These are phyloP conservation scores for Saccharum hybrid DNA, from an alignment of 202 grass and related monocot genomes.

Conservation along the genomic window DNA sequence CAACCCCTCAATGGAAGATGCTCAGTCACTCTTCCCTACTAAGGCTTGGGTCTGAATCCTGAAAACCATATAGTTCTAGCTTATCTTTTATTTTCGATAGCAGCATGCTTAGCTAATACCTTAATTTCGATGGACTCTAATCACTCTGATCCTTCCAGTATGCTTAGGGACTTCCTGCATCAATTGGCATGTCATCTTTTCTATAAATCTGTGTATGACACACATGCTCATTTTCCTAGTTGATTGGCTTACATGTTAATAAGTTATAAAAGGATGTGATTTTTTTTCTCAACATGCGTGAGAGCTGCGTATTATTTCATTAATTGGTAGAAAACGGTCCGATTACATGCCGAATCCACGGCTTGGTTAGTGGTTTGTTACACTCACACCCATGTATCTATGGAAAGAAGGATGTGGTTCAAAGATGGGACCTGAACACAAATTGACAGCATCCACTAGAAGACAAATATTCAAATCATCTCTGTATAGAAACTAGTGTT, in stretches of 20 bases:
- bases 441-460: conserved; percentile 33
- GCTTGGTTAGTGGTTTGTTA: not conserved
- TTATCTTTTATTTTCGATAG: conserved; percentile 23
- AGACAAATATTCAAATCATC: conserved; percentile 20
- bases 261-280: not conserved
- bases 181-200: not conserved
- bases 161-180: conserved; percentile 7
- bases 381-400: not conserved
- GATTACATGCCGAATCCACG: not conserved
- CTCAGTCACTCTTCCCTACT: conserved; percentile 9
- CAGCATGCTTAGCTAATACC: conserved; percentile 11
- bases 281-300: not conserved
- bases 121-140: not conserved
- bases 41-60: conserved; percentile 1
- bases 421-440: not conserved
- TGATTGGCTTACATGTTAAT: not conserved
- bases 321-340: not conserved
- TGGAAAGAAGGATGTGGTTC: not conserved
- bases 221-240: not conserved
- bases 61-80: conserved; percentile 13
- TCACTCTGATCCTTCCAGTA: conserved; percentile 19
- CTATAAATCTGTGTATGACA: not conserved
- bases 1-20: conserved; percentile 32
- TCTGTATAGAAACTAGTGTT: not conserved
- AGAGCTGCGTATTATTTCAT: not conserved